Evolutionary conservation across 352 stramenopile species (phyloP), one percentile per base, ranked within the genome.

Genomic region (Phytophthora hybrid): DNA sequence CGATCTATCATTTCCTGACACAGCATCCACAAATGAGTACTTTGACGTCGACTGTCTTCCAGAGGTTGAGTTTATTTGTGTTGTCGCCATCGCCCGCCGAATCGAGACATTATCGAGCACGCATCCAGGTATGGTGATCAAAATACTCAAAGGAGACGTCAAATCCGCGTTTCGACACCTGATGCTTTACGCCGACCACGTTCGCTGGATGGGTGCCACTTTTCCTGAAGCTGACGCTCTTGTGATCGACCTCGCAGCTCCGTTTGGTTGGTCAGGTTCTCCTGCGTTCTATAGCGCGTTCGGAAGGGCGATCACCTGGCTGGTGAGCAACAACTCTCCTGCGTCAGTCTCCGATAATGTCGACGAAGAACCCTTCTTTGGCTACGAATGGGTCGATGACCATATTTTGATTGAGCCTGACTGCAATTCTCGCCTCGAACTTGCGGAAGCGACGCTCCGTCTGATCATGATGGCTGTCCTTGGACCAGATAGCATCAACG

Each of bases 311-410:
- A 74, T 78, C 8, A 55, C 58, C 0, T 72, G 60, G 61, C 14
- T 74, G 0, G n/a, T 72, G 9, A 29, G 54, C 14, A 37, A 11
- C 1, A 74, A 72, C 34, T 78, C 71, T 19, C 65, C 66, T 31
- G 47, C 61, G 16, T 59, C 71, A 9, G 61, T 74, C 1, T 64
- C 60, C 0, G 61, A 61, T 1, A 55, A 49, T 2, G 4, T 4
- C 0, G 77, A 79, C 31, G 14, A 52, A 1, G 56, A 70, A 5
- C 19, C 44, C 2, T 79, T 78, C 29, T 78, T 75, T 26, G 58
- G 44, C 0, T 78, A 67, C 39, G 69, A 78, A 23, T 83, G 69
- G 69, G 63, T 78, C 0, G 77, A 78, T 26, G 77, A 80, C 49
- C 77, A 80, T 16, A 66, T 80, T 18, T 5, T 80, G 0, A 60